Evolutionary conservation across 2,329 filamentous ascomycete species (phyloP), one percentile per base, ranked within the genome.

Genomic region (Diaporthe longicolla): DNA sequence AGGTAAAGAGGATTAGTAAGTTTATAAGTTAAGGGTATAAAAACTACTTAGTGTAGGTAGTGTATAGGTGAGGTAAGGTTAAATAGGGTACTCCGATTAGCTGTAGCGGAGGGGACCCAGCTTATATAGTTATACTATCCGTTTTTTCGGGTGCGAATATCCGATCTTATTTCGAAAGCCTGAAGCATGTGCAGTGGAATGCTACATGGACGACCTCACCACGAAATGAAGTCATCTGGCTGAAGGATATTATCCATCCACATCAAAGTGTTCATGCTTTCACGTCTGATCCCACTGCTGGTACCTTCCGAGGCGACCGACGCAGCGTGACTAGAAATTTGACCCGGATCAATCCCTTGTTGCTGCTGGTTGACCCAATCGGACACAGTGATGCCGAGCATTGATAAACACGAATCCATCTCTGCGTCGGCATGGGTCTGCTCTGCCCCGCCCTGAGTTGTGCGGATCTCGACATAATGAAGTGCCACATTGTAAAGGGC

Each of bases 331-430:
- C n/a, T 48, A 26, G 48, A 35, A 17, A 32, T 13, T 24, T 66
- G 43, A 50, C 43, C 43, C 29, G n/a, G 19, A 52, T n/a, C 61
- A 26, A 17, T 45, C 32, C 6, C 8, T 50, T 35, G 43, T 32
- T 66, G 45, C 13, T 66, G 19, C 43, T 35, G 43, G 24, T 24
- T 37, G 11, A 11, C 29, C 61, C 24, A 52, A 21, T 35, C 45
- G 29, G 11, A 24, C 29, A 24, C 21, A 21, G 61, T 24, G 6
- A 66, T 48, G 21, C 26, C 61, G 21, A 35, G 19, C 29, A 66
- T 50, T 66, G 61, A 66, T 52, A 66, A 21, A 29, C 43, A 65
- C 13, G 59, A 48, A 48, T 50, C 61, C 19, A 66, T 66, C 43
- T 66, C 43, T 35, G 43, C 21, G 43, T 35, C 50, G 61, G 43